Base-by-base conservation (phyloP, 768 basidiomycete species). In the Galerina marginata region DNA sequence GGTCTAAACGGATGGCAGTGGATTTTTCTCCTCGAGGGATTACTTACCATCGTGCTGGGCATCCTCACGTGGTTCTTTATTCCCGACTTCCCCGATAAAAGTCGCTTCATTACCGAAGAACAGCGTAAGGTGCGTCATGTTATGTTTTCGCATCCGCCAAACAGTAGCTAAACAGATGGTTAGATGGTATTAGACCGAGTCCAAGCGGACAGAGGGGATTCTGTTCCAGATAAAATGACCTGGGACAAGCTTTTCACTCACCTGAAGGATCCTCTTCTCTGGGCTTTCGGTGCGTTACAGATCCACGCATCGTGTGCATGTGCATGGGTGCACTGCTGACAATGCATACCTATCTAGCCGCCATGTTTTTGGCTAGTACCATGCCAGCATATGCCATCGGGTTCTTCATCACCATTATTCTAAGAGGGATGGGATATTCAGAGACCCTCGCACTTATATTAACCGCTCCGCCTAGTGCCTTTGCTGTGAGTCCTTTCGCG, bases 351-450 rank as follows among this genome's bases (percentile, higher is more conserved):
- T 49, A n/a, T 26, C 23, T 49, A 66, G 77, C 72, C 5, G 55
- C 77, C 25, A 77, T 80, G 77, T 77, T 77, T 58, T 67, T 78
- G 69, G 71, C 69, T 40, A 64, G 74, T 5, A 75, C 75, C 4
- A 70, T 76, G 65, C 77, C 78, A 9, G 75, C 76, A 9, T 78
- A 78, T 54, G 77, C 73, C 3, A 73, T 75, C 38, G 72, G 70
- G 2, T 70, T 72, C 58, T 79, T 79, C 64, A 64, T 73, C 15
- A 72, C 78, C 14, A 73, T 75, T 43, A 74, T 79, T 37, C 64
- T 79, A n/a, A 60, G 62, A 15, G 64, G 70, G 10, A 78, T 77
- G 76, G 76, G 76, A 4, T 78, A 68, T 56, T 60, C 63, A 29
- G 58, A 68, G 23, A 65, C 62, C 9, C 68, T 69, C 48, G 61